Evolutionary conservation across 2,329 filamentous ascomycete species (phyloP), one percentile per base, ranked within the genome.

Genomic region (Lanzia echinophila): DNA sequence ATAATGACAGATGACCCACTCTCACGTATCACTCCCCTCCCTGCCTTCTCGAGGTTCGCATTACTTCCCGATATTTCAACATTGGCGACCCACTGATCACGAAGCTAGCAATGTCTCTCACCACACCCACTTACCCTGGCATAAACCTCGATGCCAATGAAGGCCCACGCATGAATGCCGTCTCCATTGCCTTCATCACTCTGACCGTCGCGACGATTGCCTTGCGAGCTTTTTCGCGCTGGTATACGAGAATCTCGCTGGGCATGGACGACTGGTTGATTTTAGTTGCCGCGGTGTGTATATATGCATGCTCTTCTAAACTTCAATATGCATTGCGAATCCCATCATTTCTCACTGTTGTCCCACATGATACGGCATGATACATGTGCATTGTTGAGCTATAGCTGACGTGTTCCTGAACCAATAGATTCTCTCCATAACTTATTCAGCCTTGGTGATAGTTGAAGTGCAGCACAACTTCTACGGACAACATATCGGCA

Each of bases 401-500:
- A 28, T 28, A 28, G 24, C 24, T 28, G 24, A 28, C 24, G 8
- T 4, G 8, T 28, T 8, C 8, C 24, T 28, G 24, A 4, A 28
- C 8, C 24, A 28, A 28, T 28, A 28, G 24, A 28, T 28, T 28
- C 24, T 28, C 24, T 28, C 24, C 24, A 28, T 28, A 4, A 28
- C 8, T 28, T 28, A 28, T 28, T 4, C 24, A 8, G 24, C 24
- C 24, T 28, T 28, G 24, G 24, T 28, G 24, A 38, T 51, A 2
- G 20, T 31, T 3, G 31, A 38, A 51, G 41, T 51, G 1, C n/a
- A 51, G 12, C 22, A 13, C 6, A 45, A 51, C 32, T 38, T 45
- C 41, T 51, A 38, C 13, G 49, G 49, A 8, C 41, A 45, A 28
- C 41, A 51, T 28, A 24, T 51, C 28, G 32, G 32, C 15, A 51